Conservation (phyloP, 345 rosid genomes). For the Boechera retrofracta region DNA sequence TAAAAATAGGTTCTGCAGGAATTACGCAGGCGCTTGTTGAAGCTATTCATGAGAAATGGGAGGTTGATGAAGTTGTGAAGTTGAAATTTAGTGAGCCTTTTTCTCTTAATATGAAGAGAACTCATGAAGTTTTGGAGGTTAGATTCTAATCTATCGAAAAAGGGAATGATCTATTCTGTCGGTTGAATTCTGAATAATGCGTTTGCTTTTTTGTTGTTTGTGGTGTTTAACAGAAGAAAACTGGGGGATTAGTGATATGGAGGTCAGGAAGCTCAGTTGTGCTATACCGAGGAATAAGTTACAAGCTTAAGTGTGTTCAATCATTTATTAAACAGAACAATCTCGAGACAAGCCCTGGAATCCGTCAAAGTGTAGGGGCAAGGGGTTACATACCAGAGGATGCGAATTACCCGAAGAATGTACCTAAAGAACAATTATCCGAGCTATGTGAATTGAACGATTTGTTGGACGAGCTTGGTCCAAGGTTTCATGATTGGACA, state of each 20-base stretch:
- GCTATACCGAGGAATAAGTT: conserved; percentile 79
- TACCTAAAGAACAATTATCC: conserved; percentile 61
- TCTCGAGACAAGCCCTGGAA: conserved; percentile 33
- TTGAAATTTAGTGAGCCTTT: conserved; percentile 75
- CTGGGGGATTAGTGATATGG: conserved; percentile 92
- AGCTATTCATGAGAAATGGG: conserved; percentile 79
- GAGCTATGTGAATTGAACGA: conserved; percentile 65
- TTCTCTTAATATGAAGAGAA: conserved; percentile 81
- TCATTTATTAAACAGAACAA: conserved; percentile 56
- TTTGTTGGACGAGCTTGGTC: conserved; percentile 84
- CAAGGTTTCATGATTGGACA: conserved; percentile 86
- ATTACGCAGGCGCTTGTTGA: conserved; percentile 75
- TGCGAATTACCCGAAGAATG: conserved; percentile 50
- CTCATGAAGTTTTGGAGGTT: conserved; percentile 84
- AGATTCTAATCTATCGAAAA: conserved; percentile 28
- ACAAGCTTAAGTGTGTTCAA: conserved; percentile 73
- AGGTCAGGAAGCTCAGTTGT: conserved; percentile 96
- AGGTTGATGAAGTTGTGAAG: conserved; percentile 81
- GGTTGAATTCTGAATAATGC: conserved; percentile 17
- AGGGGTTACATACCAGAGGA: conserved; percentile 47
- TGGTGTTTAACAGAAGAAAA: conserved; percentile 70
- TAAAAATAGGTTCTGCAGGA: conserved; percentile 79
- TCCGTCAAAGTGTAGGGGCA: conserved; percentile 17
- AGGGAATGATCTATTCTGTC: conserved; percentile 7
- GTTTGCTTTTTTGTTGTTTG: conserved; percentile 33